phyloP scores from a whole-genome alignment of 75 land plant genomes.

The Isoetes taiwanensis region DNA sequence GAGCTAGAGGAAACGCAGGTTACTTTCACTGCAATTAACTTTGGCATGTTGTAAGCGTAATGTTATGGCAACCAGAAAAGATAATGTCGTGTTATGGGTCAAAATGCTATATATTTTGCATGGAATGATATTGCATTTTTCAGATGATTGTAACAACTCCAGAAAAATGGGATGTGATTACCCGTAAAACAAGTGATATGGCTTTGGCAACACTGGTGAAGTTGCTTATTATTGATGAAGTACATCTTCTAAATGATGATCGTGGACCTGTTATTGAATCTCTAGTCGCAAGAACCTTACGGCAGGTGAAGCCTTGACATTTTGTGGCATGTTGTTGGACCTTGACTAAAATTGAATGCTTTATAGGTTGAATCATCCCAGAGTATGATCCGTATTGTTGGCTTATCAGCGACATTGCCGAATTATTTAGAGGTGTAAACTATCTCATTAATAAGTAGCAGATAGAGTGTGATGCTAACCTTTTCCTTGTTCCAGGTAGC shows the following conservation, averaged over 20 bases:
- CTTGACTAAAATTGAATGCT: neutral
- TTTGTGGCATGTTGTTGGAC: neutral
- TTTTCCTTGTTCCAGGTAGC: conserved; percentile 53
- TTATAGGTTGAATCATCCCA: conserved; percentile 91
- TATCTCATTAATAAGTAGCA: neutral
- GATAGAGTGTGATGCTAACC: neutral
- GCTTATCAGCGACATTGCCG: conserved; percentile 94
- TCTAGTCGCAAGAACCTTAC: conserved; percentile 88
- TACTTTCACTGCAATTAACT: neutral
- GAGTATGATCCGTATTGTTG: conserved; percentile 94
- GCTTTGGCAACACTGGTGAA: conserved; percentile 83
- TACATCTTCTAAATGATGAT: conserved; percentile 98
- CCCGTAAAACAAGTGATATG: conserved; percentile 98
- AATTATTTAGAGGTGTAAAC: conserved; percentile 69
- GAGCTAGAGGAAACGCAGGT: conserved; percentile 99
- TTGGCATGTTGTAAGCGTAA: neutral
- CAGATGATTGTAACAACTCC: conserved; percentile 99
- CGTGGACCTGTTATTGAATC: conserved; percentile 99
- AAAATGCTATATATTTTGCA: neutral
- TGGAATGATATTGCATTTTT: neutral
- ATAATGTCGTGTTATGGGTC: too few species aligned
- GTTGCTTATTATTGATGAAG: conserved; percentile 97
- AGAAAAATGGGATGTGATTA: conserved; percentile 99
- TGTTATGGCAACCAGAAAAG: neutral
- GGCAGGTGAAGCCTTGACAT: conserved; percentile 49